phyloP scores from a whole-genome alignment of 1,284 basidiomycete species.

The Cutaneotrichosporon spelunceum region DNA sequence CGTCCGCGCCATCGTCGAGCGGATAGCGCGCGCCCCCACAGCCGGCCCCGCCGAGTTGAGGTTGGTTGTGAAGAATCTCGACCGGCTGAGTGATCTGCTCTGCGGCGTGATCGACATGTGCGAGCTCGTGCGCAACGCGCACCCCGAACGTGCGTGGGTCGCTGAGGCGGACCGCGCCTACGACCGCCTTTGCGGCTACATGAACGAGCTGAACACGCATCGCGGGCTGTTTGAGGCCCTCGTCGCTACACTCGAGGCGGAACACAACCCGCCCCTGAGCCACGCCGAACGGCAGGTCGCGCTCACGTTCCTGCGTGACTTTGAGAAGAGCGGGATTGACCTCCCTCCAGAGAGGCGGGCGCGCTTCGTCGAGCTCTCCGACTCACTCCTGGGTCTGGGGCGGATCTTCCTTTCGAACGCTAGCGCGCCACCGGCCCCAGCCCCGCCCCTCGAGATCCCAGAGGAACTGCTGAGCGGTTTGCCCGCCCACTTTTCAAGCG shows the following conservation, averaged over 20 bases:
- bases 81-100: conserved; percentile 88
- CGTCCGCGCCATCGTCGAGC: conserved; percentile 49
- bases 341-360: conserved; percentile 72
- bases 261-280: conserved; percentile 39
- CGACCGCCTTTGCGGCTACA: conserved; percentile 88
- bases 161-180: conserved; percentile 81
- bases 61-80: conserved; percentile 87
- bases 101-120: conserved; percentile 96
- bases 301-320: conserved; percentile 90
- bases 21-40: conserved; percentile 47
- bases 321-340: conserved; percentile 94
- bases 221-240: conserved; percentile 76
- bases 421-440: conserved; percentile 31
- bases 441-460: conserved; percentile 43
- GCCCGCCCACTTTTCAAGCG: conserved; percentile 42
- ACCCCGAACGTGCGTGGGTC: conserved; percentile 81
- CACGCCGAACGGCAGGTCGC: conserved; percentile 65
- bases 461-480: conserved; percentile 46
- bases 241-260: conserved; percentile 46
- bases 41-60: conserved; percentile 60
- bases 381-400: conserved; percentile 83
- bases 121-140: conserved; percentile 87
- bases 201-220: conserved; percentile 96
- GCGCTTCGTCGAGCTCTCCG: conserved; percentile 85
- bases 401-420: conserved; percentile 74